These are phyloP conservation scores for Colletotrichum godetiae DNA, from an alignment of 2,329 filamentous ascomycete genomes.

Conservation along the genomic window DNA sequence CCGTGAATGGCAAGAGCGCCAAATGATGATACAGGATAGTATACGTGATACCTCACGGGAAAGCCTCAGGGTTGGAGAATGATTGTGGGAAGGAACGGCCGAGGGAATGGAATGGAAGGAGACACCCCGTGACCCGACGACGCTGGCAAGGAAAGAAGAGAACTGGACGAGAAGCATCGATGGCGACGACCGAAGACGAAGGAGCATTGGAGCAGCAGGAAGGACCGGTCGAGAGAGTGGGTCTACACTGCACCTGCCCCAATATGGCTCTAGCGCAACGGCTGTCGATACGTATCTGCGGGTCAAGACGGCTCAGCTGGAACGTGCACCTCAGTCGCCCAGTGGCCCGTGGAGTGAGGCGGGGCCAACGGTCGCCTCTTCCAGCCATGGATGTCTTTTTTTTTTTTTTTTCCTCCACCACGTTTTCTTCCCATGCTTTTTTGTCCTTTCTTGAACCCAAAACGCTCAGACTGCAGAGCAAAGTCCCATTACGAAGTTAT, in stretches of 20 bases:
- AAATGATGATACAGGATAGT: background rate
- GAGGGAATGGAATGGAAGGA: background rate
- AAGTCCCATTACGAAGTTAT: too few species aligned
- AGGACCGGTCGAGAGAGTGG: slow-evolving; percentile 5
- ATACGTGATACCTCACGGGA: background rate
- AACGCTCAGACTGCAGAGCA: background rate
- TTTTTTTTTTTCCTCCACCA: slow-evolving; percentile 11
- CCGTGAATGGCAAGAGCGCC: background rate
- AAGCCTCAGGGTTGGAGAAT: background rate
- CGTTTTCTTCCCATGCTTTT: slow-evolving; percentile 13
- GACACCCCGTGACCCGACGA: background rate
- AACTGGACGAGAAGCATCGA: background rate
- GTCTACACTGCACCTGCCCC: background rate
- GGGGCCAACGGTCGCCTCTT: slow-evolving; percentile 13
- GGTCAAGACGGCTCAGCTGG: slow-evolving; percentile 20
- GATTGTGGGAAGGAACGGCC: background rate
- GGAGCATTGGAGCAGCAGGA: background rate
- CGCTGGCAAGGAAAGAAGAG: background rate
- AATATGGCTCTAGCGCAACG: slow-evolving; percentile 13
- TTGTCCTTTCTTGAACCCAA: background rate
- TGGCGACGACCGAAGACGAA: background rate
- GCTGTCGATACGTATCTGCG: slow-evolving; percentile 13
- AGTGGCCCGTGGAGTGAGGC: background rate
- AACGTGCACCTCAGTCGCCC: background rate
- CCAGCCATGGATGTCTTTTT: background rate